These are phyloP conservation scores for Fragaria iinumae DNA, from an alignment of 306 rosid genomes.

Conservation along the genomic window DNA sequence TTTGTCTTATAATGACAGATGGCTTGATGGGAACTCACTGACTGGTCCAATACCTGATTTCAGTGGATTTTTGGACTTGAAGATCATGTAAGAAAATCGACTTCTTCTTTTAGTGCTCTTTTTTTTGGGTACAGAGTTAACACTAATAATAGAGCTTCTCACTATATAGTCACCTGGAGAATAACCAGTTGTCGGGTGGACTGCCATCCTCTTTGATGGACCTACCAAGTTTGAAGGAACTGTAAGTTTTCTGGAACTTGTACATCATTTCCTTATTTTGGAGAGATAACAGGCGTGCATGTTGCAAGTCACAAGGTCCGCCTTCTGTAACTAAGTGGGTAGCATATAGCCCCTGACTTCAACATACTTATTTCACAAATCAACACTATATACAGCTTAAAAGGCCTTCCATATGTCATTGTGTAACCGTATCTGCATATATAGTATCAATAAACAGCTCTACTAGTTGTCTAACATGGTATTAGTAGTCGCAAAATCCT, in stretches of 20 bases:
- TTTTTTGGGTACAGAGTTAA: constrained; percentile 7
- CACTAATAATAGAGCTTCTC: constrained; percentile 38
- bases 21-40: constrained; percentile 59
- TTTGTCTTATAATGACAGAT: constrained; percentile 37
- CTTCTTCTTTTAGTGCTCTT: constrained; percentile 15
- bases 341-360: neutral
- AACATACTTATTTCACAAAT: neutral
- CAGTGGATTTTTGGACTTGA: constrained; percentile 65
- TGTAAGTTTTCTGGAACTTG: constrained; percentile 55
- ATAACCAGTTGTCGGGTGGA: constrained; percentile 72
- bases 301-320: neutral
- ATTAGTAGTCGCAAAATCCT: neutral
- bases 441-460: neutral
- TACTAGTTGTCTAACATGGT: neutral
- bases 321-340: neutral
- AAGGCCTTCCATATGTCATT: neutral
- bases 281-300: neutral
- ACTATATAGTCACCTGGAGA: constrained; percentile 80
- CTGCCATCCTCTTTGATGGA: constrained; percentile 63
- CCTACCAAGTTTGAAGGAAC: constrained; percentile 75
- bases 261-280: constrained; percentile 11
- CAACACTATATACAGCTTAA: neutral
- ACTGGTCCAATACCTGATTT: constrained; percentile 84
- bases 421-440: neutral
- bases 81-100: constrained; percentile 61